Evolutionary conservation across 163 green algal genomes (phyloP), one percentile per base, ranked within the genome.

Genomic region (Chlamydomonas reinhardtii): DNA sequence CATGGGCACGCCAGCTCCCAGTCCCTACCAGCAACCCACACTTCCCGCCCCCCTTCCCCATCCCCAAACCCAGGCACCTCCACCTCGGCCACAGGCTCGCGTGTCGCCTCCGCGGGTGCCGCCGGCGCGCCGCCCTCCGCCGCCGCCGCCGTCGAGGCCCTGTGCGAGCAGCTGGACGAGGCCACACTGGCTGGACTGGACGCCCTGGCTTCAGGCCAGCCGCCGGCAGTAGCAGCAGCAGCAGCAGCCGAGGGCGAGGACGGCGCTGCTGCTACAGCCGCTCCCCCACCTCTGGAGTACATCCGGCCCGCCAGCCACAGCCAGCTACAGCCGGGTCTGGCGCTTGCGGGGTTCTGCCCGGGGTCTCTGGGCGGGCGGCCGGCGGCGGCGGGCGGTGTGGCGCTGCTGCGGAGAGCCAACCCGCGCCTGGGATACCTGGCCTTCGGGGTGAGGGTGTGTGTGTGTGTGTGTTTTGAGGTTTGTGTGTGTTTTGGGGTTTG

Each of bases 271-370:
- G 48, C 48, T 56, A 48, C 52, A 20, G 52, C 31, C 9, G 17
- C 59, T 19, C 27, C 27, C 0, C 12, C 24, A 0, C 32, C 37
- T 19, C 79, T 85, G 32, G 79, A 85, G 48, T 85, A 85, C 79
- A 62, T 85, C 15, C 34, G 81, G 2, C 56, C 81, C 25, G 56
- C 59, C 32, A 81, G 71, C 11, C 31, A 48, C 54, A 52, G 74
- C 61, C 25, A 69, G 80, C 43, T 84, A 76, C 74, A 66, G 76
- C 76, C 68, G 39, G 79, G 72, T 1, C 76, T 91, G 25, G 89
- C 89, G 32, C 81, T 94, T 11, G 56, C 68, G 29, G 91, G 90
- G 9, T 90, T 91, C 54, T 92, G 91, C 62, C 76, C 90, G 3
- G 88, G 90, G n/a, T 34, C 73, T 43, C 56, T 91, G 48, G 78